Evolutionary conservation across 2,329 filamentous ascomycete species (phyloP), one percentile per base, ranked within the genome.

Genomic region (Beauveria sp.): DNA sequence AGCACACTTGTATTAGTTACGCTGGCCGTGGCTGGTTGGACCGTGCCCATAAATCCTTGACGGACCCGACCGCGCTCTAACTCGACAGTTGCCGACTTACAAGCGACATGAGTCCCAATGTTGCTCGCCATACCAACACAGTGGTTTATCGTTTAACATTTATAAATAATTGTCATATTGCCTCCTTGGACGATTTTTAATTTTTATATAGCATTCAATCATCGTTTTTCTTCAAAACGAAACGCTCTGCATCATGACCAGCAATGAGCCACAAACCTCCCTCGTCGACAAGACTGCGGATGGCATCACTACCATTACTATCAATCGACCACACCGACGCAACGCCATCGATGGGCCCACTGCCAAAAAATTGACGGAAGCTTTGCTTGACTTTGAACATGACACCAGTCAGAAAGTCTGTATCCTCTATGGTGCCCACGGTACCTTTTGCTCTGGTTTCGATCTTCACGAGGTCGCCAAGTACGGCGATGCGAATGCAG

Each of bases 291-390:
- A 30, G 47, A 64, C 68, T 28, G 10, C 55, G 1, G 67, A 71
- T 2, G 80, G 80, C 47, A 80, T 85, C 66, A 81, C 80, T 0
- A 79, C 75, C 20, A 79, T 84, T 59, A 76, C 78, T n/a, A 76
- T 84, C 64, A 78, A 80, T 68, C 77, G 81, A 22, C 72, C 73
- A 0, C 69, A 77, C 18, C 72, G 76, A 22, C 76, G 76, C 58
- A 85, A 84, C 66, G 82, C 81, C 12, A 75, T 84, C 46, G 75
- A 84, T 63, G 68, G 72, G 2, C 61, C 72, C 2, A 83, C 81
- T 5, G 81, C 76, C 3, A 70, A 69, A 43, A 75, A 75, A 34
- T 75, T 85, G 7, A 77, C 77, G 30, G 65, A 73, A 0, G 77
- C 79, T 6, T 76, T 84, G 64, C 66, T 76, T 1, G 66, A 66